Percentiles rank a stretch among this genome's conserved stretches.
Evolutionary conservation across 31 red algal species (phyloP).

Genomic region (Bonnemaisonia californica): DNA sequence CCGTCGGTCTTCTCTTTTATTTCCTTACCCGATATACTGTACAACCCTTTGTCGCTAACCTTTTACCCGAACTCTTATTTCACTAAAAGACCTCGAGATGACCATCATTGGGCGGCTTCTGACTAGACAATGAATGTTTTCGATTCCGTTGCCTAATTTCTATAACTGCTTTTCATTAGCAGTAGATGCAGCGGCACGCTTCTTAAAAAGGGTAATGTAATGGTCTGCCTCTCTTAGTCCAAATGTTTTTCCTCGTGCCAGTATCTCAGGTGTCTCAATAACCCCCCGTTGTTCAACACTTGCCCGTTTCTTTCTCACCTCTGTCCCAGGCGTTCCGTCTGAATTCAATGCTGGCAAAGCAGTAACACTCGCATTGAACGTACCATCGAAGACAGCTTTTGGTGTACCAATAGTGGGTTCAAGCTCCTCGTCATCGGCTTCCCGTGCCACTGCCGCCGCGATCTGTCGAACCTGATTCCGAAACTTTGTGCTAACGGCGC

Average conservation of each 20-base stretch:
- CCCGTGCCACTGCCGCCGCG: conserved; percentile 40
- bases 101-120: no score
- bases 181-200: background rate
- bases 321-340: conserved; percentile 58
- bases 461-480: conserved; percentile 29
- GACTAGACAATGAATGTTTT: no score
- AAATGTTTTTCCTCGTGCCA: conserved; percentile 46
- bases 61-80: conserved; percentile 76
- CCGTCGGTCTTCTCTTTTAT: conserved; percentile 62
- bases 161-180: background rate
- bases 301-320: conserved; percentile 34
- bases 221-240: conserved; percentile 54
- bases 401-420: conserved; percentile 45
- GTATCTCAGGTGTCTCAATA: conserved; percentile 52
- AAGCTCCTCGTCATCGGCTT: conserved; percentile 37
- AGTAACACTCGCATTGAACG: background rate
- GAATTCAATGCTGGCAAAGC: background rate
- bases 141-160: background rate
- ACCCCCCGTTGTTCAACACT: conserved; percentile 24
- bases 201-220: conserved; percentile 43
- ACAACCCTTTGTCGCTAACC: conserved; percentile 65
- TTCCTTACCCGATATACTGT: conserved; percentile 79
- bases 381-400: background rate
- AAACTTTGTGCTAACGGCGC: conserved; percentile 45
- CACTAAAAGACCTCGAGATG: conserved; percentile 53